Evolutionary conservation across 148 eudicot species (phyloP).

Genomic region (Rheum nobile): DNA sequence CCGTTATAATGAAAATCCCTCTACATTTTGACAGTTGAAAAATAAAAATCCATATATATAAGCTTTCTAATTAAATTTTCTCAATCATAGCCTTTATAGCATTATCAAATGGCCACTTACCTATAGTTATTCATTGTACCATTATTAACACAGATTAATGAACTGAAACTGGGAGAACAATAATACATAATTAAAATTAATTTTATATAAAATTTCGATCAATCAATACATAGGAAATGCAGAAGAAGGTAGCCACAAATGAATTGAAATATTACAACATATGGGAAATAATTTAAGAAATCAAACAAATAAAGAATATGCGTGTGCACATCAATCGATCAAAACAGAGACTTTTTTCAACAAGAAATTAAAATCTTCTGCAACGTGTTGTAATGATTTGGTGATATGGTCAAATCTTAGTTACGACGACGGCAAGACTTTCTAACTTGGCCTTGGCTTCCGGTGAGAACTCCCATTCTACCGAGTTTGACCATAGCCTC

Average conservation of each 20-base stretch:
- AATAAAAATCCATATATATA: no score
- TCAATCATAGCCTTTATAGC: no score
- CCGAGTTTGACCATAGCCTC: slow-evolving; percentile 56
- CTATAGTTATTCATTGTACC: no score
- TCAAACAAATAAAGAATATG: background rate
- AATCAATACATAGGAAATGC: background rate
- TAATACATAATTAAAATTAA: background rate
- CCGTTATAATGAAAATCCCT: no score
- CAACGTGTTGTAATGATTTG: background rate
- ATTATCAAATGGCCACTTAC: no score
- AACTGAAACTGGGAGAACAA: background rate
- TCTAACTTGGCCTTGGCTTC: slow-evolving; percentile 12
- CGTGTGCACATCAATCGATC: background rate
- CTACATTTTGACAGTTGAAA: no score
- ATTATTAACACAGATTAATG: no score
- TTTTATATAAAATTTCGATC: background rate
- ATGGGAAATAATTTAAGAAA: background rate
- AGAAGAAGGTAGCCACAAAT: background rate
- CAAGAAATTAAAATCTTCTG: background rate
- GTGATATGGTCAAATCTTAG: background rate
- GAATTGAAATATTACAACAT: background rate
- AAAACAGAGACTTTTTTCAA: background rate
- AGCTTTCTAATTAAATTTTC: no score
- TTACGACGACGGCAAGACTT: slow-evolving; percentile 14
- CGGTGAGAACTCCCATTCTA: slow-evolving; percentile 38